Conservation (phyloP, 179 eudicot genomes). For the Gypsophila paniculata region DNA sequence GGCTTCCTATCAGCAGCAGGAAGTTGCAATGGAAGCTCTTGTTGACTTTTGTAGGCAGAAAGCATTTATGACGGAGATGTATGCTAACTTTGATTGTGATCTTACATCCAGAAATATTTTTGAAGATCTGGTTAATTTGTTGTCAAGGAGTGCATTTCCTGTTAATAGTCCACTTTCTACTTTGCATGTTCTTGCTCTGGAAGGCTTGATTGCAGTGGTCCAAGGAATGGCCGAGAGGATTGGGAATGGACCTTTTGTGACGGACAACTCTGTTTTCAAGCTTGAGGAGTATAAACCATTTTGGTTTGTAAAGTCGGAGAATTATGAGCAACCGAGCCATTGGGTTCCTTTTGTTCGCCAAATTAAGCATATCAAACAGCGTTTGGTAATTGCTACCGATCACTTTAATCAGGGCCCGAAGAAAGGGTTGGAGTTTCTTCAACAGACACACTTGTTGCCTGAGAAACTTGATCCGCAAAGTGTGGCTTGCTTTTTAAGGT, state of each 20-base stretch:
- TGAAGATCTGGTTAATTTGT: conserved; percentile 62
- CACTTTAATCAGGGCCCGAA: conserved; percentile 63
- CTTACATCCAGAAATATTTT: conserved; percentile 62
- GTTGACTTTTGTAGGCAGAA: conserved; percentile 73
- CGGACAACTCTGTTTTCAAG: conserved; percentile 35
- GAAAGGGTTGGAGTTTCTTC: conserved; percentile 65
- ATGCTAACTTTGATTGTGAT: conserved; percentile 70
- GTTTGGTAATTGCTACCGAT: conserved; percentile 60
- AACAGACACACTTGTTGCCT: conserved; percentile 55
- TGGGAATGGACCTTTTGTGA: conserved; percentile 39
- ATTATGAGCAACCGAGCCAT: conserved; percentile 47
- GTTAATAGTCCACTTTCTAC: conserved; percentile 59
- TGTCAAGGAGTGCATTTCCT: conserved; percentile 69
- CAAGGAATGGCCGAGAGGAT: conserved; percentile 66
- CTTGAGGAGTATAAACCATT: conserved; percentile 57
- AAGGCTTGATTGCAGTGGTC: conserved; percentile 65
- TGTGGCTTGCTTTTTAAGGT: conserved; percentile 66
- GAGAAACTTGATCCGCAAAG: conserved; percentile 67
- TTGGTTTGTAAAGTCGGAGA: conserved; percentile 57
- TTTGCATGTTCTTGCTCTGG: conserved; percentile 66
- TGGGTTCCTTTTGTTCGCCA: conserved; percentile 69
- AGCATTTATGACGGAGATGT: conserved; percentile 63
- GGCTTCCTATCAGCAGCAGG: conserved; percentile 70
- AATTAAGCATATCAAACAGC: conserved; percentile 45
- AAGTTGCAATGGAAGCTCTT: conserved; percentile 76